phyloP scores from a whole-genome alignment of 148 eudicot genomes.

The Pharnaceum exiguum region DNA sequence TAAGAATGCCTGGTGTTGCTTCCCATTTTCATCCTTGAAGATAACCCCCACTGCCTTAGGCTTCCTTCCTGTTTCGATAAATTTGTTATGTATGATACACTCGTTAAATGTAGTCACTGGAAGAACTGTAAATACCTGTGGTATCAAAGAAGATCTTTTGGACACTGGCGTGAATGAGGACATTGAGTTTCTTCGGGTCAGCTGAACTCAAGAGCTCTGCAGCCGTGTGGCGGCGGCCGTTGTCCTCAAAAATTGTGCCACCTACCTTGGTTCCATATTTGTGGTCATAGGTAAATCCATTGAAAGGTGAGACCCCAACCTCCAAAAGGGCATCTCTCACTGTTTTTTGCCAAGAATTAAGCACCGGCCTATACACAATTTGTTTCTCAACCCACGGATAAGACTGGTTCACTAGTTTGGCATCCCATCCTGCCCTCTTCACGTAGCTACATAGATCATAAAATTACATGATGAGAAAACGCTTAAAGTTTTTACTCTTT shows the following conservation, averaged over 20 bases:
- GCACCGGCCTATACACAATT: slow-evolving; percentile 58
- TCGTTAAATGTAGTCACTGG: not conserved
- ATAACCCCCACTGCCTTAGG: slow-evolving; percentile 78
- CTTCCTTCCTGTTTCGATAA: slow-evolving; percentile 36
- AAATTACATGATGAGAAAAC: not conserved
- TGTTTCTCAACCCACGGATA: slow-evolving; percentile 90
- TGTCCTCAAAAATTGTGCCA: slow-evolving; percentile 74
- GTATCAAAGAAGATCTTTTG: slow-evolving; percentile 61
- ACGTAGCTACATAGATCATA: slow-evolving; percentile 51
- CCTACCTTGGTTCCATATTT: slow-evolving; percentile 91
- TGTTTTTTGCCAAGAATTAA: slow-evolving; percentile 67
- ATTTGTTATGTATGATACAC: not conserved
- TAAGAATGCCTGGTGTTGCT: slow-evolving; percentile 44
- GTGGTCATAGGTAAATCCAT: slow-evolving; percentile 92
- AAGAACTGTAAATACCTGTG: slow-evolving; percentile 18
- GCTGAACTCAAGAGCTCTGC: slow-evolving; percentile 75
- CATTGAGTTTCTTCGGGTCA: slow-evolving; percentile 48
- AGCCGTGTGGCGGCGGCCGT: slow-evolving; percentile 77
- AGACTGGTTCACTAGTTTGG: slow-evolving; percentile 68
- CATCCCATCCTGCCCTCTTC: slow-evolving; percentile 65
- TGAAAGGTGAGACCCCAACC: slow-evolving; percentile 71
- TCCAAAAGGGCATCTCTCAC: slow-evolving; percentile 71
- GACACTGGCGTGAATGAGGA: slow-evolving; percentile 69
- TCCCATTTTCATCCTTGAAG: slow-evolving; percentile 80
- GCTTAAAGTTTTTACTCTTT: too few species aligned